Evolutionary conservation across 176 grass and related monocot species (phyloP).

Genomic region (Oryza glumipatula): DNA sequence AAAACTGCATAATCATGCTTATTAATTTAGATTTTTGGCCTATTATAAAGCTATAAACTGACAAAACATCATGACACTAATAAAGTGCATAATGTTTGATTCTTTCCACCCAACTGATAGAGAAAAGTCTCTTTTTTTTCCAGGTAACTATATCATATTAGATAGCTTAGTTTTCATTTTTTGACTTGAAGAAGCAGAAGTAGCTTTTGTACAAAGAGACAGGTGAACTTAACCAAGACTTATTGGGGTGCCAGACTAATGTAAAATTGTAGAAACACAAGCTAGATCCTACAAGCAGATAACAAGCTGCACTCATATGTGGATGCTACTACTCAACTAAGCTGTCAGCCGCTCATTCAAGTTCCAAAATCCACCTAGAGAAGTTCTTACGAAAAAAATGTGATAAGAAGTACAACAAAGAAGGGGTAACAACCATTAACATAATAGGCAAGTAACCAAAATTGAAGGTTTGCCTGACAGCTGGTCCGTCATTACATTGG

Average conservation of each 20-base stretch:
- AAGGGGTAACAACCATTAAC: constrained; percentile 73
- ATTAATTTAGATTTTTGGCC: not conserved
- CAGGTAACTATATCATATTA: not conserved
- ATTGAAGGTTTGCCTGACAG: constrained; percentile 64
- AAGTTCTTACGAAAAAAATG: constrained; percentile 1
- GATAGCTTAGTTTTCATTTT: not conserved
- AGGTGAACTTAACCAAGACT: not conserved
- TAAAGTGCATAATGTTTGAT: constrained; percentile 8
- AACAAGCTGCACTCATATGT: not conserved
- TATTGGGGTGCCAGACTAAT: constrained; percentile 29
- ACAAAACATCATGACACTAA: not conserved
- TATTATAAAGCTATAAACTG: not conserved
- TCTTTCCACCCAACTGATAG: not conserved
- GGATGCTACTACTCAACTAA: constrained; percentile 7
- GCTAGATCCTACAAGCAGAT: not conserved
- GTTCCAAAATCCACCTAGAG: constrained; percentile 12
- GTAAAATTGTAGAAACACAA: not conserved
- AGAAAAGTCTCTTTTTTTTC: not conserved
- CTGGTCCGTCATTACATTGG: constrained; percentile 58
- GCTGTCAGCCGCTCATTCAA: not conserved
- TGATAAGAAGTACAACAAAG: not conserved
- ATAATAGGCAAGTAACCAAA: constrained; percentile 93
- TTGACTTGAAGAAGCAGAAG: not conserved
- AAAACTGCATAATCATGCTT: not conserved
- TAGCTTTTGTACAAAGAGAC: not conserved